Percentiles rank a stretch among this genome's conserved stretches.
These are phyloP conservation scores for Aspergillus homomorphus DNA, from an alignment of 495 filamentous ascomycete genomes.

Conservation along the genomic window DNA sequence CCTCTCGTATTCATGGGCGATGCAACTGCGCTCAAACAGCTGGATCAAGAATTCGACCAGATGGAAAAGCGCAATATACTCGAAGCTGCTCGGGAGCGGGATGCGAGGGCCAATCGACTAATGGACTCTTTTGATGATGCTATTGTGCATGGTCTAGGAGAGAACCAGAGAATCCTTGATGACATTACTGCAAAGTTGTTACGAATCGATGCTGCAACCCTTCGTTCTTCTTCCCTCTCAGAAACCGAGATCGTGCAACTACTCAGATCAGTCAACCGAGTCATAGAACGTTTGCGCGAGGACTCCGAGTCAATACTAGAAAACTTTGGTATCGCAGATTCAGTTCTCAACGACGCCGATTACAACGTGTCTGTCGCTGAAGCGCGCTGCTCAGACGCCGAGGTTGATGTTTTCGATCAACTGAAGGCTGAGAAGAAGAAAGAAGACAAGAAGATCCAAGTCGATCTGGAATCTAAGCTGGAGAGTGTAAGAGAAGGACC, in stretches of 20 bases:
- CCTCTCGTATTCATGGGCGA: slow-evolving; percentile 52
- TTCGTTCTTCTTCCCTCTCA: slow-evolving; percentile 33
- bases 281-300: slow-evolving; percentile 40
- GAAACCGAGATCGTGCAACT: slow-evolving; percentile 45
- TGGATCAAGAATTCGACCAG: slow-evolving; percentile 52
- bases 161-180: slow-evolving; percentile 52
- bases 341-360: slow-evolving; percentile 50
- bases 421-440: slow-evolving; percentile 50
- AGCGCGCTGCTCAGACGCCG: slow-evolving; percentile 45
- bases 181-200: slow-evolving; percentile 41
- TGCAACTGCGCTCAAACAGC: slow-evolving; percentile 41
- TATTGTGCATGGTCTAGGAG: slow-evolving; percentile 49
- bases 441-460: slow-evolving; percentile 48
- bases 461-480: slow-evolving; percentile 44
- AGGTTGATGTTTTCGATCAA: slow-evolving; percentile 40
- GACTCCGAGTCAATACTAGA: slow-evolving; percentile 52
- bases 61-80: slow-evolving; percentile 52
- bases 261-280: slow-evolving; percentile 39
- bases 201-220: slow-evolving; percentile 31
- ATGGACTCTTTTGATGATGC: slow-evolving; percentile 55
- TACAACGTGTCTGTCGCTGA: slow-evolving; percentile 53
- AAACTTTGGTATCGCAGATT: slow-evolving; percentile 47
- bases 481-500: slow-evolving; percentile 46
- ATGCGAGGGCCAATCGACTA: slow-evolving; percentile 48
- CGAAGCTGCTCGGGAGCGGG: slow-evolving; percentile 48